Evolutionary conservation across 2,329 filamentous ascomycete species (phyloP).

Genomic region (Aaosphaeria pasadenensis): DNA sequence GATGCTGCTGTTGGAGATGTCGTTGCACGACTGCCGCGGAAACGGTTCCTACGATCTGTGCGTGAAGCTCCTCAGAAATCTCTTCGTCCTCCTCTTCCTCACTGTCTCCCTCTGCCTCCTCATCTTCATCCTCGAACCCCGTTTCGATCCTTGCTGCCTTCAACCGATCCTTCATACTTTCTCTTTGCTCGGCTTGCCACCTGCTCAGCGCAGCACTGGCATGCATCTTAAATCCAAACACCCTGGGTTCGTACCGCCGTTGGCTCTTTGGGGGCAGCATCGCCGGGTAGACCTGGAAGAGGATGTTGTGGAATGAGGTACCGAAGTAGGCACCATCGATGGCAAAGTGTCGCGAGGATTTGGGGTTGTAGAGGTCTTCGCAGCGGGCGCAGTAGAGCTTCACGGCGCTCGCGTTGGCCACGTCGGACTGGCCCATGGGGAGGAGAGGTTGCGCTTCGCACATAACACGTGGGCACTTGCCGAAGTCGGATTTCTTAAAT

Average conservation of each 20-base stretch:
- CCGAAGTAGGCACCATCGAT: slow-evolving; percentile 99
- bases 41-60: no score
- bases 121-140: slow-evolving; percentile 67
- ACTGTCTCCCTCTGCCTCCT: slow-evolving; percentile 59
- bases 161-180: slow-evolving; percentile 78
- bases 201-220: slow-evolving; percentile 80
- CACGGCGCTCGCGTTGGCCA: slow-evolving; percentile 82
- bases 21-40: slow-evolving; percentile 14
- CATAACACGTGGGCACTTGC: slow-evolving; percentile 94
- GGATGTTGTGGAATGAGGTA: slow-evolving; percentile 96
- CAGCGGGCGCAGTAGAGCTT: slow-evolving; percentile 97
- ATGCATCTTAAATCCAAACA: slow-evolving; percentile 96
- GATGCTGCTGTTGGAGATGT: no score
- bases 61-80: not conserved
- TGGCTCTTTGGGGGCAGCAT: slow-evolving; percentile 82
- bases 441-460: slow-evolving; percentile 91
- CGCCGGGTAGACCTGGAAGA: slow-evolving; percentile 96
- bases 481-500: slow-evolving; percentile 97
- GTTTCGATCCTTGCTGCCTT: slow-evolving; percentile 68
- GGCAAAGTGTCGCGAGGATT: slow-evolving; percentile 89
- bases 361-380: slow-evolving; percentile 98
- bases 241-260: slow-evolving; percentile 81
- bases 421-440: slow-evolving; percentile 90
- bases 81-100: slow-evolving; percentile 52
- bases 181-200: slow-evolving; percentile 82